phyloP scores from a whole-genome alignment of 2,329 filamentous ascomycete species.

The Cladosporium velox region DNA sequence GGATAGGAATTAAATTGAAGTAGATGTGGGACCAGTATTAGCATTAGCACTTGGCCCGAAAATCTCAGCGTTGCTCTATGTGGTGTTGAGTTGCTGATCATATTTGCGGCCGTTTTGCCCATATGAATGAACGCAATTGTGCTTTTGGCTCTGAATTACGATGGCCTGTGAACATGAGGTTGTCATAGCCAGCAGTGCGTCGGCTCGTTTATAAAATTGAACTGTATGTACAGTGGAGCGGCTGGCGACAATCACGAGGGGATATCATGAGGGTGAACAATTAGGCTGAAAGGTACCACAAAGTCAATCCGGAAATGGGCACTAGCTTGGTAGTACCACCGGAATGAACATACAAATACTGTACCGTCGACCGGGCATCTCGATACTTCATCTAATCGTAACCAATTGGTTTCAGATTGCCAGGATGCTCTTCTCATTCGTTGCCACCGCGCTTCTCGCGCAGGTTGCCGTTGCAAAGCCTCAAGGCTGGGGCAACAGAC shows the following conservation, averaged over 20 bases:
- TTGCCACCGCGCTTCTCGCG: conserved; percentile 9
- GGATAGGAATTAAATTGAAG: neutral
- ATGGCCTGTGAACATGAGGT: neutral
- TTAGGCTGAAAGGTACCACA: neutral
- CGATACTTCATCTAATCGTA: neutral
- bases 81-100: neutral
- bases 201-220: neutral
- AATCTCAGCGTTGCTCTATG: neutral
- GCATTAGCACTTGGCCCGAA: too few relatives aligned
- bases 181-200: neutral
- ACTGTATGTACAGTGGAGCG: neutral
- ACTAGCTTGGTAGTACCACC: neutral
- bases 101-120: neutral
- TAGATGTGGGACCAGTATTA: too few relatives aligned
- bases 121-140: neutral
- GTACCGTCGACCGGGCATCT: neutral
- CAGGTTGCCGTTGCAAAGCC: conserved; percentile 14
- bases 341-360: neutral
- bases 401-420: neutral
- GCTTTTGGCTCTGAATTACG: neutral
- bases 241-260: neutral
- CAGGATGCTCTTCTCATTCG: conserved; percentile 16
- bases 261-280: neutral
- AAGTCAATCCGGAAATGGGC: neutral
- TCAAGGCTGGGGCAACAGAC: neutral